phyloP scores from a whole-genome alignment of 352 stramenopile species.

The Aphanomyces stellatus region DNA sequence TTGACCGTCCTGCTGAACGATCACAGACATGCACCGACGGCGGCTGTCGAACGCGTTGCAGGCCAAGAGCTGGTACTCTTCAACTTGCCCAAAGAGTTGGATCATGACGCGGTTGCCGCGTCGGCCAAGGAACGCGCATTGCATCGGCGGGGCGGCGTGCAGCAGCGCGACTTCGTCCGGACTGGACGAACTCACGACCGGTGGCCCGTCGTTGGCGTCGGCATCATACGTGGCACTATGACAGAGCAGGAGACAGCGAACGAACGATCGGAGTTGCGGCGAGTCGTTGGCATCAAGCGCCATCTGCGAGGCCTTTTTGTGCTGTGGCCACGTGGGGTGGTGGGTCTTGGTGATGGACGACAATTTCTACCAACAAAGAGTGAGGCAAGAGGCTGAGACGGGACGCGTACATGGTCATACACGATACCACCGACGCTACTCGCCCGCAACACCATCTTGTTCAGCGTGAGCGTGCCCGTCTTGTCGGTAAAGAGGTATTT shows the following conservation, averaged over 20 bases:
- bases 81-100: conserved; percentile 52
- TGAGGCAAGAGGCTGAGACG: neutral
- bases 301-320: too few relatives aligned
- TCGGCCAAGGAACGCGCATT: conserved; percentile 70
- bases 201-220: conserved; percentile 37
- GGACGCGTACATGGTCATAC: conserved; percentile 43
- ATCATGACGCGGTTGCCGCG: conserved; percentile 69
- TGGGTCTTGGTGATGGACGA: neutral
- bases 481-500: conserved; percentile 99
- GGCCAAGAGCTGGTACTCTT: conserved; percentile 62
- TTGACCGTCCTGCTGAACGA: conserved; percentile 31
- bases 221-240: conserved; percentile 52
- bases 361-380: neutral
- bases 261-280: conserved; percentile 34
- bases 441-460: conserved; percentile 97
- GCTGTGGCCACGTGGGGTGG: too few relatives aligned
- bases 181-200: conserved; percentile 69
- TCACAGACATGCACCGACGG: conserved; percentile 74
- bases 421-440: conserved; percentile 86
- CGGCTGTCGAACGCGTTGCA: conserved; percentile 81
- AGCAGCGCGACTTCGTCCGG: conserved; percentile 74
- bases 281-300: too few relatives aligned
- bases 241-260: conserved; percentile 66
- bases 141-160: conserved; percentile 60
- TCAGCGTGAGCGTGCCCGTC: conserved; percentile 98